Percentiles rank a stretch among this genome's conserved stretches.
Evolutionary conservation across 768 basidiomycete genomes (phyloP).

Genomic region (Rhodocollybia butyracea): DNA sequence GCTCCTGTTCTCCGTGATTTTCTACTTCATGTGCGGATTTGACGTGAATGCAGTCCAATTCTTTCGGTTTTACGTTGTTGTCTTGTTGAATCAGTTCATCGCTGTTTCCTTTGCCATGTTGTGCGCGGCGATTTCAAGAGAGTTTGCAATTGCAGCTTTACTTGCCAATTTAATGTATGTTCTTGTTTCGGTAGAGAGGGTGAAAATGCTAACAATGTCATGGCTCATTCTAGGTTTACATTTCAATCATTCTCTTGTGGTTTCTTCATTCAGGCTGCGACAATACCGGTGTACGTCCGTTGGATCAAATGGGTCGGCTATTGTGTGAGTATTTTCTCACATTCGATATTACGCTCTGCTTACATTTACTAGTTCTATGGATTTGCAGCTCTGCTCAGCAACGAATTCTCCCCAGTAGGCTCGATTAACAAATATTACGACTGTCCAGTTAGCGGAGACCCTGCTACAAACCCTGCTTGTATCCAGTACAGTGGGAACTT

Average conservation of each 20-base stretch:
- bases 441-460: constrained; percentile 5
- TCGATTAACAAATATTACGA: constrained; percentile 9
- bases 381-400: constrained; percentile 7
- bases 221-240: constrained; percentile 22
- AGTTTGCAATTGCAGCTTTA: constrained; percentile 64
- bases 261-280: constrained; percentile 62
- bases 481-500: constrained; percentile 9
- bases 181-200: constrained; percentile 29
- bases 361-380: constrained; percentile 9
- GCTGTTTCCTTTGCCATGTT: constrained; percentile 45
- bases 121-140: constrained; percentile 19
- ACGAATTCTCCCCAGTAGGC: constrained; percentile 9
- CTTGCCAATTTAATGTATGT: constrained; percentile 56
- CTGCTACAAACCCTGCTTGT: constrained; percentile 1
- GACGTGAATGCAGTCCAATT: constrained; percentile 52
- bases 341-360: background rate
- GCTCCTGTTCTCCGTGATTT: constrained; percentile 10
- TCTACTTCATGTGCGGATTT: constrained; percentile 69
- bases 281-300: constrained; percentile 62
- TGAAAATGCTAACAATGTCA: constrained; percentile 13
- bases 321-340: constrained; percentile 19
- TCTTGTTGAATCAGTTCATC: constrained; percentile 55
- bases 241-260: constrained; percentile 54
- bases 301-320: constrained; percentile 70
- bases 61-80: constrained; percentile 69